phyloP scores from a whole-genome alignment of 2,329 filamentous ascomycete genomes.

The Alternaria infectoria region DNA sequence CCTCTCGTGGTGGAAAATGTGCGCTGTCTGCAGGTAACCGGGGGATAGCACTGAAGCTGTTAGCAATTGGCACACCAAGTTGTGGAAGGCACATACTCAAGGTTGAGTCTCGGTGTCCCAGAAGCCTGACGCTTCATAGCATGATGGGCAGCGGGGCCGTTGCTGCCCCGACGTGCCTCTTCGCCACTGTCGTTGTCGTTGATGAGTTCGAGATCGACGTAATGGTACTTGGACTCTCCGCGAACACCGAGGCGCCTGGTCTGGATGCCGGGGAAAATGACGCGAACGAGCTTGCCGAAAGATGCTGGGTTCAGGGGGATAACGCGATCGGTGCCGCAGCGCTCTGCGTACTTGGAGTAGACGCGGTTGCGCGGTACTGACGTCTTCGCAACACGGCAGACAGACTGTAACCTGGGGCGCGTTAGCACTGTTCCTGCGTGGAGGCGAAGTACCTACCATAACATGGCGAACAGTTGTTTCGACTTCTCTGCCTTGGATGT shows the following conservation, averaged over 20 bases:
- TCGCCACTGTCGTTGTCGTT: constrained; percentile 50
- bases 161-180: constrained; percentile 28
- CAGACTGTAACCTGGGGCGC: constrained; percentile 69
- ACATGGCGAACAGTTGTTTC: constrained; percentile 86
- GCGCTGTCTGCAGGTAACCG: constrained; percentile 57
- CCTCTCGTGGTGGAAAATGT: constrained; percentile 51
- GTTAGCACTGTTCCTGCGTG: constrained; percentile 29
- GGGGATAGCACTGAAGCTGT: constrained; percentile 47
- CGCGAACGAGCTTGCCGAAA: constrained; percentile 94
- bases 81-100: constrained; percentile 33
- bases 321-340: constrained; percentile 90
- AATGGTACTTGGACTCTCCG: constrained; percentile 98
- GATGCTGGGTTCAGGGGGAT: constrained; percentile 96
- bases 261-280: constrained; percentile 94
- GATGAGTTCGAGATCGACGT: constrained; percentile 64
- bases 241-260: constrained; percentile 90
- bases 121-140: constrained; percentile 42
- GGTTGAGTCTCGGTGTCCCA: constrained; percentile 40
- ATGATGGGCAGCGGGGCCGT: constrained; percentile 29
- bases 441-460: constrained; percentile 66
- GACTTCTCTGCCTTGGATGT: constrained; percentile 83
- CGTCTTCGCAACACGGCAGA: constrained; percentile 74
- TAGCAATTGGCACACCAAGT: constrained; percentile 3
- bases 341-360: constrained; percentile 92
- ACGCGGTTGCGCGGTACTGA: constrained; percentile 93